phyloP scores from a whole-genome alignment of 148 eudicot genomes.

The Cornus suecica region DNA sequence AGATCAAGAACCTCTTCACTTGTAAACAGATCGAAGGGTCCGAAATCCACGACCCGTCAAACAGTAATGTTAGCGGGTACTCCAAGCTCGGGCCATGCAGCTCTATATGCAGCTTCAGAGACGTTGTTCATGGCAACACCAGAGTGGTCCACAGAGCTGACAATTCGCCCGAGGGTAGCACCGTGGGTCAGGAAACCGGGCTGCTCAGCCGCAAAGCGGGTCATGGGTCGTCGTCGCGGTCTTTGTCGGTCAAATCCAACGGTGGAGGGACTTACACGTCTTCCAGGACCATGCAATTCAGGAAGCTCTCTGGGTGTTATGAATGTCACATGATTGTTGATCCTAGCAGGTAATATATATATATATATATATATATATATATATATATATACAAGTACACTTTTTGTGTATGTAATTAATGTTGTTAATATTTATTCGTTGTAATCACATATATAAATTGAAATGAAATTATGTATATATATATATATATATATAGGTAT shows the following conservation, averaged over 20 bases:
- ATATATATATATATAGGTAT: slow-evolving; percentile 39
- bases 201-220: slow-evolving; percentile 29
- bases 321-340: slow-evolving; percentile 85
- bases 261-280: slow-evolving; percentile 24
- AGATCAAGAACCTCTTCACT: slow-evolving; percentile 70
- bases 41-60: slow-evolving; percentile 56
- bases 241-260: slow-evolving; percentile 41
- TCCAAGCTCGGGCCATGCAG: slow-evolving; percentile 46
- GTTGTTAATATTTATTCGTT: too few species aligned
- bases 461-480: background rate
- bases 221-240: slow-evolving; percentile 28
- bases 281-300: slow-evolving; percentile 61
- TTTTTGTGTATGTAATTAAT: too few species aligned
- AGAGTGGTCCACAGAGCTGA: slow-evolving; percentile 85
- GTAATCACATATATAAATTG: too few species aligned
- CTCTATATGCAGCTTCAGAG: slow-evolving; percentile 67
- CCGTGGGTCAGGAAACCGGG: slow-evolving; percentile 50
- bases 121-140: slow-evolving; percentile 69
- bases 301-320: slow-evolving; percentile 84
- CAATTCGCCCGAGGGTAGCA: slow-evolving; percentile 68
- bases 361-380: background rate
- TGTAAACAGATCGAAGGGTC: slow-evolving; percentile 66
- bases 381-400: background rate
- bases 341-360: slow-evolving; percentile 57
- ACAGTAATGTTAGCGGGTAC: slow-evolving; percentile 3